Conservation (phyloP, 192 early-diverging fungal genomes). For the Coemansia sp. region DNA sequence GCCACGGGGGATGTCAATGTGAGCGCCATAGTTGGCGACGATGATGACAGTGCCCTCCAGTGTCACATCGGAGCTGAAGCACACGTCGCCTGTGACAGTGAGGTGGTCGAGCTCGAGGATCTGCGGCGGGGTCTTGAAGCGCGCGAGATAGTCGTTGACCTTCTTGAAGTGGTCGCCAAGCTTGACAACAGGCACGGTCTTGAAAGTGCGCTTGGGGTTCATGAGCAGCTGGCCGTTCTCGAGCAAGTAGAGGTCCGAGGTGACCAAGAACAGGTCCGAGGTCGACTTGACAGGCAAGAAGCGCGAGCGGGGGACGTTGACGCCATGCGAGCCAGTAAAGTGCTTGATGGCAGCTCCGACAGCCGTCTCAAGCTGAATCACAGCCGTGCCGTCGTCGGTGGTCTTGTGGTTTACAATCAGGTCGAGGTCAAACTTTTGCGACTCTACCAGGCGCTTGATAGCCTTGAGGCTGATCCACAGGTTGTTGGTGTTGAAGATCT, state of each 20-base stretch:
- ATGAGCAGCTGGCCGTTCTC: conserved; percentile 91
- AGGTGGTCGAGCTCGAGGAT: conserved; percentile 98
- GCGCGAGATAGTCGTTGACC: conserved; percentile 83
- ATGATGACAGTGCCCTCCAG: conserved; percentile 97
- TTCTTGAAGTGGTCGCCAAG: conserved; percentile 99
- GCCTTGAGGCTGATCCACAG: conserved; percentile 86
- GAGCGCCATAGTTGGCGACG: conserved; percentile 96
- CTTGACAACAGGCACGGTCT: conserved; percentile 92
- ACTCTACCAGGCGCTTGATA: conserved; percentile 83
- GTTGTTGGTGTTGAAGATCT: conserved; percentile 99
- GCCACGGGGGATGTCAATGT: conserved; percentile 96
- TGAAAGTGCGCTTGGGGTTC: conserved; percentile 94
- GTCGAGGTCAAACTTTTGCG: conserved; percentile 82
- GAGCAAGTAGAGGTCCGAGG: conserved; percentile 91
- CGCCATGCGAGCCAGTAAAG: conserved; percentile 90
- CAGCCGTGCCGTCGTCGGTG: conserved; percentile 90
- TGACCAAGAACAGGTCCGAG: conserved; percentile 96
- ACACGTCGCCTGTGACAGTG: conserved; percentile 98
- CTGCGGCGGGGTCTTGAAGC: conserved; percentile 94
- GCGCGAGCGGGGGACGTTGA: conserved; percentile 97
- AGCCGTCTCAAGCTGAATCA: conserved; percentile 98
- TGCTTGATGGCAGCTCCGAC: conserved; percentile 99
- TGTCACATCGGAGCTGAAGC: conserved; percentile 92
- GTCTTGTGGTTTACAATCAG: conserved; percentile 99
- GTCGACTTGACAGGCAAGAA: conserved; percentile 99